Conservation (phyloP, 306 rosid species). For the Cyclanthera cordifolia region DNA sequence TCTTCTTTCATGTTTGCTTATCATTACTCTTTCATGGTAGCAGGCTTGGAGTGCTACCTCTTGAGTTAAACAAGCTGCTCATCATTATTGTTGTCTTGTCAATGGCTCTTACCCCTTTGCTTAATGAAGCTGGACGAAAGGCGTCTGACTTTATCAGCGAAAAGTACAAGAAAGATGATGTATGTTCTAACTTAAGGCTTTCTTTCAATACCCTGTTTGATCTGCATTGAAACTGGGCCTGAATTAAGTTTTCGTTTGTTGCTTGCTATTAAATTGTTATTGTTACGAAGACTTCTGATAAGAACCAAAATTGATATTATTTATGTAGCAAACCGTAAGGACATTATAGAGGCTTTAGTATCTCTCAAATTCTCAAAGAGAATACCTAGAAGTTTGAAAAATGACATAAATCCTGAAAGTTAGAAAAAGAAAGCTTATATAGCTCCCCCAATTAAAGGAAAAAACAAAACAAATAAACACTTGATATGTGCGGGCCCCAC, state of each 20-base stretch:
- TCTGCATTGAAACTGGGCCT: conserved; percentile 2
- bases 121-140: conserved; percentile 91
- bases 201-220: background rate
- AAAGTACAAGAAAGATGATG: conserved; percentile 38
- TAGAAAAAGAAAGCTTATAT: too few species aligned
- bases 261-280: background rate
- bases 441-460: too few species aligned
- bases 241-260: background rate
- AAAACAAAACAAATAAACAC: too few species aligned
- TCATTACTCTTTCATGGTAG: conserved; percentile 22
- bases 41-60: conserved; percentile 98
- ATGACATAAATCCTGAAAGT: too few species aligned
- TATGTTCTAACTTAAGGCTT: conserved; percentile 23
- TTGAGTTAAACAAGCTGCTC: conserved; percentile 94
- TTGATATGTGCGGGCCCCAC: too few species aligned
- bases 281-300: background rate
- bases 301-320: too few species aligned
- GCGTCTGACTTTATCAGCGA: conserved; percentile 59
- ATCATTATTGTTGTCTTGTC: conserved; percentile 94
- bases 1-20: conserved; percentile 15
- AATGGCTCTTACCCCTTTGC: conserved; percentile 91
- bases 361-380: too few species aligned
- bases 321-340: too few species aligned
- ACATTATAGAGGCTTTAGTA: too few species aligned
- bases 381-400: too few species aligned